Conservation (phyloP, 345 rosid species). For the Eucalyptus albens region DNA sequence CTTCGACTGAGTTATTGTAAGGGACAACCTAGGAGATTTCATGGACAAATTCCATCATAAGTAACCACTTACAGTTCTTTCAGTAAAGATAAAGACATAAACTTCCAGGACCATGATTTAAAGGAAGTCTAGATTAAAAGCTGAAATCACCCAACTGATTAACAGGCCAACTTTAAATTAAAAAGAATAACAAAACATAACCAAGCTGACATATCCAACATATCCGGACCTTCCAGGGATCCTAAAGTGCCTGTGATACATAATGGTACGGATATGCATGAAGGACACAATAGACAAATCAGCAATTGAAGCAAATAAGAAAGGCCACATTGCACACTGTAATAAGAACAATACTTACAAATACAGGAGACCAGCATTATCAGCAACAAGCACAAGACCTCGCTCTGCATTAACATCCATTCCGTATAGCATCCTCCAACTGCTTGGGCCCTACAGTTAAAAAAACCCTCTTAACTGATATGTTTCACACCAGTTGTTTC, state of each 20-base stretch:
- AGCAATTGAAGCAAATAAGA: neutral
- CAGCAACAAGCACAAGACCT: slow-evolving; percentile 69
- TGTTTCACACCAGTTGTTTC: neutral
- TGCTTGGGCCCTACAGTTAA: slow-evolving; percentile 42
- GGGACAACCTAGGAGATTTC: neutral
- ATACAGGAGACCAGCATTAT: slow-evolving; percentile 75
- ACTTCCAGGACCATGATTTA: neutral
- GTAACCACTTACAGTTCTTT: neutral
- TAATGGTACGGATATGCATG: neutral
- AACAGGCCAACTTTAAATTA: neutral
- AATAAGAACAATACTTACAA: slow-evolving; percentile 33
- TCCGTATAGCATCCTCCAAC: slow-evolving; percentile 92
- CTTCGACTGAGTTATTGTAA: neutral
- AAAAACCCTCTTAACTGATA: neutral
- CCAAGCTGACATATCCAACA: neutral
- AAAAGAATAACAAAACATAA: neutral
- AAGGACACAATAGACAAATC: neutral
- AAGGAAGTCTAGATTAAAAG: neutral
- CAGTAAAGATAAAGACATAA: neutral
- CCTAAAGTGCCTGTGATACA: neutral
- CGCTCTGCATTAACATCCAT: slow-evolving; percentile 87
- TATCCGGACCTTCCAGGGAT: neutral
- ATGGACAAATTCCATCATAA: neutral
- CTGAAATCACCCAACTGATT: neutral
- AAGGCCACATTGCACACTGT: neutral